Evolutionary conservation across 352 stramenopile genomes (phyloP).

Genomic region (Globisporangium polare): DNA sequence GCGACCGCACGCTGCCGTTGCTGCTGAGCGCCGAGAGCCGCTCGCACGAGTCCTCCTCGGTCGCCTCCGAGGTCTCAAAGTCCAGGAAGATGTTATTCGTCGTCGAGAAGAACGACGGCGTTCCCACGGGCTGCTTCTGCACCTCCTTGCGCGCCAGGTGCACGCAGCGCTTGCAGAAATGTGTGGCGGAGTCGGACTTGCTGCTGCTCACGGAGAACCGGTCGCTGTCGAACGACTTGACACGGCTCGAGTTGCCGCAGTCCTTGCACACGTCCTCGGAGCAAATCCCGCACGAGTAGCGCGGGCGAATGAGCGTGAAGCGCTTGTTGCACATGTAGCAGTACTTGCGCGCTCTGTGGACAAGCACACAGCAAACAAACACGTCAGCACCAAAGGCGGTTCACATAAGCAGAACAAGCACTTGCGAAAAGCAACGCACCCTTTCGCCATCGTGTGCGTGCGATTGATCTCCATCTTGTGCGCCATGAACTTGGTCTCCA

Average conservation of each 20-base stretch:
- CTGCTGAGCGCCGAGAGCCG: conserved; percentile 45
- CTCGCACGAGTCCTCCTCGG: conserved; percentile 36
- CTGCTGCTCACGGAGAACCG: conserved; percentile 28
- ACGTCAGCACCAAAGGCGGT: not conserved
- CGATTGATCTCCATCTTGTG: conserved; percentile 49
- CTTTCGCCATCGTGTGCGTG: conserved; percentile 31
- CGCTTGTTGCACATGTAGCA: conserved; percentile 74
- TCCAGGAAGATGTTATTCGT: conserved; percentile 28
- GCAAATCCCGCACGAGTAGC: conserved; percentile 63
- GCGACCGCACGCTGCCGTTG: conserved; percentile 29
- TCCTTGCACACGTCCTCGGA: conserved; percentile 70
- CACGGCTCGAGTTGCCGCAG: conserved; percentile 51
- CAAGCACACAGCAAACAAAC: not conserved
- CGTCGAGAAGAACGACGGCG: conserved; percentile 28
- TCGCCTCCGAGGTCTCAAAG: conserved; percentile 21
- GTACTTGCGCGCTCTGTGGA: conserved; percentile 43
- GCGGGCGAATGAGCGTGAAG: conserved; percentile 61
- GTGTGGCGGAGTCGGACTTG: conserved; percentile 27
- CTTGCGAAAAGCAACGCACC: conserved; percentile 23
- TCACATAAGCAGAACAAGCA: not conserved
- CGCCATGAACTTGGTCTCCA: conserved; percentile 55
- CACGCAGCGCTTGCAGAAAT: conserved; percentile 65
- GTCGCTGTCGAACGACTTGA: conserved; percentile 42
- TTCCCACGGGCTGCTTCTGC: conserved; percentile 21
- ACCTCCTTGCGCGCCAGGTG: conserved; percentile 37